Evolutionary conservation across 2,329 filamentous ascomycete species (phyloP).

Genomic region (Blastomyces parvus): DNA sequence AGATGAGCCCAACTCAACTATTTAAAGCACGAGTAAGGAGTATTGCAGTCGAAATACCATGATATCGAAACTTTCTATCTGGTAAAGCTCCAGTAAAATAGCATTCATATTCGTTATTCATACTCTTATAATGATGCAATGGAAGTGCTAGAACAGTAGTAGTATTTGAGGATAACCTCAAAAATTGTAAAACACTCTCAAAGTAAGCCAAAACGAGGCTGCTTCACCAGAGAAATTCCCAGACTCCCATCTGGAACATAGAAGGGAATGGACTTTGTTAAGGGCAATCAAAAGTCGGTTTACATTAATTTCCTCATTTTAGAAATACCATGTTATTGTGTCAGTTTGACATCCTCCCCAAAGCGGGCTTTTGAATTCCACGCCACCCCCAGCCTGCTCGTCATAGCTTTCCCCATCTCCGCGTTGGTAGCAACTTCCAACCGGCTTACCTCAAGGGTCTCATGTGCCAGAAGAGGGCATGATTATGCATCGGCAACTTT

Average conservation of each 20-base stretch:
- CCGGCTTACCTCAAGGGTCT: neutral
- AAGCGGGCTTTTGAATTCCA: neutral
- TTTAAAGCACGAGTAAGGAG: too few species aligned
- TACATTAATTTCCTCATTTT: neutral
- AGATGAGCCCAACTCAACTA: too few species aligned
- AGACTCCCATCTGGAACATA: neutral
- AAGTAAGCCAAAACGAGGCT: neutral
- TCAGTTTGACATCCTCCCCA: neutral
- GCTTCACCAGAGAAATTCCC: neutral
- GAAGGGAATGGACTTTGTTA: too few species aligned
- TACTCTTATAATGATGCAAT: neutral
- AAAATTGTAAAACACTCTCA: neutral
- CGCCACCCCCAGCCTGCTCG: too few species aligned
- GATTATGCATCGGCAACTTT: too few species aligned
- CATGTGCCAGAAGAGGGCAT: neutral
- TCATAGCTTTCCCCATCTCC: neutral
- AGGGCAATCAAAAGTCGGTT: neutral
- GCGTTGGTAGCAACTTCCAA: neutral
- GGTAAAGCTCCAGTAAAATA: neutral
- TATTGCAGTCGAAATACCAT: too few species aligned
- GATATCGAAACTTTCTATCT: too few species aligned
- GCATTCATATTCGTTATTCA: neutral
- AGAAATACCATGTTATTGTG: neutral
- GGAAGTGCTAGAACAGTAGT: neutral
- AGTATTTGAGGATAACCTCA: neutral